Conservation (phyloP, 2,329 filamentous ascomycete species). For the Claviceps sp. region DNA sequence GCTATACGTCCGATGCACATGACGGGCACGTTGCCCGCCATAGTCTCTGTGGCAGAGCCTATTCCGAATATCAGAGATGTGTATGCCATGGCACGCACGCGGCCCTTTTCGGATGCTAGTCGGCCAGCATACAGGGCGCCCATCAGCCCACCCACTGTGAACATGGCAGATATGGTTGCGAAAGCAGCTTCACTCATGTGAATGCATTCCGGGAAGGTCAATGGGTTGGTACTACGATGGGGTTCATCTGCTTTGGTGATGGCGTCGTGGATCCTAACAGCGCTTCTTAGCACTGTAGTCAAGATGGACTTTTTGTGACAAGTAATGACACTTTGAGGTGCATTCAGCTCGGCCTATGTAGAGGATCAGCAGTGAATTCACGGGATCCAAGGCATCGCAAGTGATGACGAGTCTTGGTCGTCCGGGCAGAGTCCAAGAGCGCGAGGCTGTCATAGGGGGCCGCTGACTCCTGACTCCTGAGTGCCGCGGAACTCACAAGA, state of each 20-base stretch:
- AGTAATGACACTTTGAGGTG: conserved; percentile 84
- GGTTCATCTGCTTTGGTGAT: conserved; percentile 10
- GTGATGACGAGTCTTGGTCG: neutral
- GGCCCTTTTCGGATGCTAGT: conserved; percentile 62
- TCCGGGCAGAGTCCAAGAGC: neutral
- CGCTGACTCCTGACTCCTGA: neutral
- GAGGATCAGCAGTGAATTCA: neutral
- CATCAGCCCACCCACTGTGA: conserved; percentile 75
- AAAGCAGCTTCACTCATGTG: conserved; percentile 74
- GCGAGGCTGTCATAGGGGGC: neutral
- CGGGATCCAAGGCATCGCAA: neutral
- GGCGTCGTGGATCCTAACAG: conserved; percentile 16
- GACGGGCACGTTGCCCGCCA: conserved; percentile 52
- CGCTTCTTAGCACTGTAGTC: conserved; percentile 12
- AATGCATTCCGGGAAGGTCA: conserved; percentile 59
- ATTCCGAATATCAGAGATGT: conserved; percentile 64
- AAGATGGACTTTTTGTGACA: conserved; percentile 49
- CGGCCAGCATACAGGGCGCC: conserved; percentile 74
- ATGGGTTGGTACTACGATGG: conserved; percentile 6
- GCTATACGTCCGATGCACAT: conserved; percentile 65
- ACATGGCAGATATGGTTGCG: conserved; percentile 78
- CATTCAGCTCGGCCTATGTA: conserved; percentile 71
- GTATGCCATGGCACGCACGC: conserved; percentile 61
- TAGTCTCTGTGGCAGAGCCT: conserved; percentile 63
- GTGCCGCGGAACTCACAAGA: conserved; percentile 41